Conservation (phyloP, 805 yeast genomes). For the Diddensiella transvaalensis region DNA sequence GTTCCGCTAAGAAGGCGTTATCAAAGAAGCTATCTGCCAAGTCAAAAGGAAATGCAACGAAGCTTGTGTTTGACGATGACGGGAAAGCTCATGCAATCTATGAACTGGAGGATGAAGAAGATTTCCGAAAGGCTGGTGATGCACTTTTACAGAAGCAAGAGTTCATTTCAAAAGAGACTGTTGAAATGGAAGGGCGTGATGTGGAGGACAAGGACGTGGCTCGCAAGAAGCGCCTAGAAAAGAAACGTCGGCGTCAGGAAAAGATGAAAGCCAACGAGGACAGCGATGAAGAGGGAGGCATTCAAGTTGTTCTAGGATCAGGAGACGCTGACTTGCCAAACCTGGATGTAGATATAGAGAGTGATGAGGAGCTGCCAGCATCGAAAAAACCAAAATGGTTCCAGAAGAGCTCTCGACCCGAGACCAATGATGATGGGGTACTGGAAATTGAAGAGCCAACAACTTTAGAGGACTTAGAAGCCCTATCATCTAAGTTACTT, state of each 20-base stretch:
- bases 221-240: constrained; percentile 74
- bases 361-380: constrained; percentile 27
- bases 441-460: constrained; percentile 85
- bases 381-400: constrained; percentile 39
- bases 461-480: constrained; percentile 90
- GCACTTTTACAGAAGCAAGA: constrained; percentile 63
- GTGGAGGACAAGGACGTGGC: constrained; percentile 72
- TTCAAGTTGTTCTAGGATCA: constrained; percentile 29
- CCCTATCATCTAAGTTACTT: constrained; percentile 36
- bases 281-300: constrained; percentile 33
- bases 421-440: constrained; percentile 37
- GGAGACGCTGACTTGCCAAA: constrained; percentile 13
- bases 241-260: constrained; percentile 83
- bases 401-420: constrained; percentile 31
- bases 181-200: constrained; percentile 69
- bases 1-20: constrained; percentile 79
- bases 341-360: constrained; percentile 1
- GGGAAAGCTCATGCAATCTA: constrained; percentile 90
- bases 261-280: constrained; percentile 40
- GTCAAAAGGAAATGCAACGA: constrained; percentile 65
- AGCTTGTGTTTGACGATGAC: constrained; percentile 87
- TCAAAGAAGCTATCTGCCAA: constrained; percentile 73
- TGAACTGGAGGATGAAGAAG: constrained; percentile 86
- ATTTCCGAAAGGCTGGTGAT: constrained; percentile 67
- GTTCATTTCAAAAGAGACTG: constrained; percentile 63